Conservation (phyloP, 2,329 filamentous ascomycete genomes). For the Fusarium citri region DNA sequence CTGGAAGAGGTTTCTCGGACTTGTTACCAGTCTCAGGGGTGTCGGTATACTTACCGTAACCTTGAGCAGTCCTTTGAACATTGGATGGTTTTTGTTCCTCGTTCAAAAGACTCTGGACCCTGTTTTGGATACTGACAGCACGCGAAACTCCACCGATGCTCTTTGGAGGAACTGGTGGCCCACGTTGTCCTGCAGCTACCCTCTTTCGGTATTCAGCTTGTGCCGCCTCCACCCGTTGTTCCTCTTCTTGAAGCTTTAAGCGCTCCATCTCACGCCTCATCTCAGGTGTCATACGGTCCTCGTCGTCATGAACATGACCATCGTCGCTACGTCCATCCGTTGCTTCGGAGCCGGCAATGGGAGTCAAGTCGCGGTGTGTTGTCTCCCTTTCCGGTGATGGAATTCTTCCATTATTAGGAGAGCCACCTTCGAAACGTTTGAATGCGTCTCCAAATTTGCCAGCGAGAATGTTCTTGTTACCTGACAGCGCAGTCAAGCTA, state of each 20-base stretch:
- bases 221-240: constrained; percentile 87
- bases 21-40: constrained; percentile 53
- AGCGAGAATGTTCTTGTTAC: constrained; percentile 84
- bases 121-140: constrained; percentile 89
- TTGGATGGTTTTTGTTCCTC: constrained; percentile 74
- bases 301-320: constrained; percentile 67
- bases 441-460: constrained; percentile 95
- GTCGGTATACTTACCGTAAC: constrained; percentile 89
- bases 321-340: constrained; percentile 71
- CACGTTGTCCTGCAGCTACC: constrained; percentile 64
- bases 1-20: constrained; percentile 55
- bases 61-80: constrained; percentile 79
- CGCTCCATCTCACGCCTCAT: constrained; percentile 91
- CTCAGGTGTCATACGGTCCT: constrained; percentile 83
- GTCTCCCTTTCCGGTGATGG: constrained; percentile 63
- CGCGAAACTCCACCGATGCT: constrained; percentile 70
- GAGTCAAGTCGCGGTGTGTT: constrained; percentile 68
- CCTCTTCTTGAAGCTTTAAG: constrained; percentile 83
- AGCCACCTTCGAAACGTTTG: constrained; percentile 82
- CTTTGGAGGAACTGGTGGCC: constrained; percentile 60
- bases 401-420: constrained; percentile 52
- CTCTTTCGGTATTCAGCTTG: constrained; percentile 88
- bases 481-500: constrained; percentile 77
- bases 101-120: constrained; percentile 85
- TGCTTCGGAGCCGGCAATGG: constrained; percentile 81